Base-by-base conservation (phyloP, 192 early-diverging fungal species). In the Coemansia sp. region DNA sequence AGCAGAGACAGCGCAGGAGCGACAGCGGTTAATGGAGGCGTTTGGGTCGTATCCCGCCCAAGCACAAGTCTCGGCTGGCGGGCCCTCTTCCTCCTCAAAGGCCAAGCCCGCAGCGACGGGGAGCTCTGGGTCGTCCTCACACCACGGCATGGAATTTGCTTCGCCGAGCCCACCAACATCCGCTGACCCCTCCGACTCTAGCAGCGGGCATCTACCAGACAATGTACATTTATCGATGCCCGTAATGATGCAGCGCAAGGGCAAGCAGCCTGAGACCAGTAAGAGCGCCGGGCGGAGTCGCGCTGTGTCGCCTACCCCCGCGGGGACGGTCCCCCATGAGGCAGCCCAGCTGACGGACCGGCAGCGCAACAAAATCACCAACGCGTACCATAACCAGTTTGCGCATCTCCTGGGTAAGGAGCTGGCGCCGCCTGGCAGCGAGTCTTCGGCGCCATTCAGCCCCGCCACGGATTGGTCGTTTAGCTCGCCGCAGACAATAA, bases 161-260 rank as follows among this genome's bases (percentile, higher is more conserved):
- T 76, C 78, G 55, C 78, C 78, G 56, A 81, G 72, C 34, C 78
- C 78, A 42, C 78, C 78, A 11, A 65, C 78, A 1, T 81, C 78
- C 9, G 78, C 73, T 18, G 62, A 76, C 55, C 51, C 59, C 20
- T 80, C 78, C 14, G 55, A 73, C 11, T 45, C 63, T 9, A 81
- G 78, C 55, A 74, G 78, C 50, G 73, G 61, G 5, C 72, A 65
- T 3, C 42, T 81, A n/a, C 78, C 78, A 0, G 73, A 76, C 50
- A 72, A 69, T 66, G 67, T 76, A 11, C 66, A 81, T 9, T 50
- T 81, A 10, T 81, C 78, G 39, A 69, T 76, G 78, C 70, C 78
- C 5, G 72, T 63, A 7, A 75, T 76, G 43, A 24, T 64, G 16
- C 14, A 51, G 33, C 38, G 26, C 34, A 61, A 45, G 42, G 60